phyloP scores from a whole-genome alignment of 352 stramenopile genomes.

The Nothophytophthora sp. region DNA sequence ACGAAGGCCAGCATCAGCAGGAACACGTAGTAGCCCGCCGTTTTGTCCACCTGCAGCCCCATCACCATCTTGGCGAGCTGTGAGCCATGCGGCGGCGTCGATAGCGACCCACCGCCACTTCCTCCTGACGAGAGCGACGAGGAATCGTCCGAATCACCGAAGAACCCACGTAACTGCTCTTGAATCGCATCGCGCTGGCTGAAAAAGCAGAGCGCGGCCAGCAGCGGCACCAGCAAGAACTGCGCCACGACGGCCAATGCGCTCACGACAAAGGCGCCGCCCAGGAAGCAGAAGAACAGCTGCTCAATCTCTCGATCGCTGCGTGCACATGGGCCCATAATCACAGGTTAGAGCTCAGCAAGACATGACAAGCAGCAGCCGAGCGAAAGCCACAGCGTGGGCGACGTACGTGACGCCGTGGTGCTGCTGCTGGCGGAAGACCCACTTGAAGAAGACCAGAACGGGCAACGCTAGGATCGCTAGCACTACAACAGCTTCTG shows the following conservation, averaged over 20 bases:
- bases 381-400: neutral
- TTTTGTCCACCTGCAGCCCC: slow-evolving; percentile 55
- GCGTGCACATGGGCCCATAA: no score
- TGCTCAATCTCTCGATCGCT: slow-evolving; percentile 68
- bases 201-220: slow-evolving; percentile 53
- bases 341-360: no score
- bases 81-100: slow-evolving; percentile 15
- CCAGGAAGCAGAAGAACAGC: slow-evolving; percentile 55
- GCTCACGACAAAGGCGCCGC: slow-evolving; percentile 43
- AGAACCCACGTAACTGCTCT: slow-evolving; percentile 38
- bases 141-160: slow-evolving; percentile 17
- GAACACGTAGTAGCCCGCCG: slow-evolving; percentile 63
- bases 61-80: slow-evolving; percentile 45
- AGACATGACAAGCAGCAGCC: no score
- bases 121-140: no score
- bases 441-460: slow-evolving; percentile 37
- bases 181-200: slow-evolving; percentile 49
- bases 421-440: slow-evolving; percentile 40
- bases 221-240: slow-evolving; percentile 35
- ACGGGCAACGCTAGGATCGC: slow-evolving; percentile 30
- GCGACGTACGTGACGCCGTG: slow-evolving; percentile 50
- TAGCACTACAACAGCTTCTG: slow-evolving; percentile 27
- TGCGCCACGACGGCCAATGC: slow-evolving; percentile 46
- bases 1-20: slow-evolving; percentile 52
- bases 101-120: slow-evolving; percentile 1